A percentile compares a stretch with the other conserved stretches of the same genome.
phyloP scores from a whole-genome alignment of 2,329 filamentous ascomycete species.

The Aspergillus novofumigatus region DNA sequence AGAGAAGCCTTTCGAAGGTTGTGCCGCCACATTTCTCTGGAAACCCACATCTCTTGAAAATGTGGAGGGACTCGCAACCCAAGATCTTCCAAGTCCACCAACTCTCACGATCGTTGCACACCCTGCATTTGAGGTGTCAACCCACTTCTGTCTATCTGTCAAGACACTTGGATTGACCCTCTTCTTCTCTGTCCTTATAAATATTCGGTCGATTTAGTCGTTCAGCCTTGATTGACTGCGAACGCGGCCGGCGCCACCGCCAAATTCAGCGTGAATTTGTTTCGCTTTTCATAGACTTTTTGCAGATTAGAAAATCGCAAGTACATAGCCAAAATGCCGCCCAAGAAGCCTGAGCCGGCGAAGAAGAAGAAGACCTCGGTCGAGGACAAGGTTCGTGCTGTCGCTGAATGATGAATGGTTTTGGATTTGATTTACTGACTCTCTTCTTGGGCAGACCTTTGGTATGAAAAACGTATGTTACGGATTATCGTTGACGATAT shows the following conservation, averaged over 20 bases:
- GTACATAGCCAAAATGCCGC: slow-evolving; percentile 42
- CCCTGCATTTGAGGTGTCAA: not conserved
- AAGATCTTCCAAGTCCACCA: not conserved
- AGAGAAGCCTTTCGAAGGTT: slow-evolving; percentile 14
- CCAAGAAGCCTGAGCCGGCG: slow-evolving; percentile 43
- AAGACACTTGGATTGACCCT: slow-evolving; percentile 11
- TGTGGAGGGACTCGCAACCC: slow-evolving; percentile 21
- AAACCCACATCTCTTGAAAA: slow-evolving; percentile 26
- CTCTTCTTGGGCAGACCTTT: slow-evolving; percentile 60
- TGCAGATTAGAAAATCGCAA: slow-evolving; percentile 2
- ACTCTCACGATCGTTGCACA: not conserved
- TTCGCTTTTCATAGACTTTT: slow-evolving; percentile 9
- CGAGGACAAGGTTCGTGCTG: slow-evolving; percentile 66
- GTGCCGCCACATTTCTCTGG: slow-evolving; percentile 20
- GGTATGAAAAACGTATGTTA: slow-evolving; percentile 86
- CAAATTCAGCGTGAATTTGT: slow-evolving; percentile 14
- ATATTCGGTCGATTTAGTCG: slow-evolving; percentile 1
- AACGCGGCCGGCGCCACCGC: slow-evolving; percentile 4
- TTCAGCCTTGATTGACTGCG: not conserved
- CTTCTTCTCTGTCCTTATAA: slow-evolving; percentile 3
- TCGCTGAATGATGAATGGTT: slow-evolving; percentile 4
- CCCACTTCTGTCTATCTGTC: not conserved
- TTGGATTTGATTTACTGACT: slow-evolving; percentile 15
- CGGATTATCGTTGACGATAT: not conserved
- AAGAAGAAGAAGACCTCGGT: slow-evolving; percentile 54